A percentile compares a stretch with the other conserved stretches of the same genome.
These are phyloP conservation scores for Biscutella auriculata DNA, from an alignment of 441 rosid genomes.

Conservation along the genomic window DNA sequence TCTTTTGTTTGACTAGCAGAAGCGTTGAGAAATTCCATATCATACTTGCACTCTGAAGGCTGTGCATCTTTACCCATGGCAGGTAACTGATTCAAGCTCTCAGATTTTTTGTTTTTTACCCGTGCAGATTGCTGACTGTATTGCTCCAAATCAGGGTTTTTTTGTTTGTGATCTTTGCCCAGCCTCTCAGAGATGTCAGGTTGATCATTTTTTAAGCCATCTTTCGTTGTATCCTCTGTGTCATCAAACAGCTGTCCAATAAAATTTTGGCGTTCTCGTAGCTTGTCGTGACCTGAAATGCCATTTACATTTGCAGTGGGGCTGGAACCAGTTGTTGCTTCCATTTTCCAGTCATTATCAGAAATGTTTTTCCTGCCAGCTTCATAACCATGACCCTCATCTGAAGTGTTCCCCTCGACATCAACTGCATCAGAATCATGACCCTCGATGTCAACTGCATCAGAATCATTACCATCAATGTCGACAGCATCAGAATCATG, in stretches of 20 bases:
- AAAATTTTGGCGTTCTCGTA: constrained; percentile 47
- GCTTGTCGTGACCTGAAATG: constrained; percentile 31
- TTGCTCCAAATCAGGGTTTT: constrained; percentile 33
- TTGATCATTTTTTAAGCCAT: constrained; percentile 35
- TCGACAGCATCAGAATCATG: constrained; percentile 40
- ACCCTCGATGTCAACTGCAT: constrained; percentile 34
- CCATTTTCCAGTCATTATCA: constrained; percentile 14
- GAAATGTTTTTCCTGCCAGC: not conserved
- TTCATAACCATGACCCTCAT: constrained; percentile 45
- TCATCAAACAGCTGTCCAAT: constrained; percentile 82
- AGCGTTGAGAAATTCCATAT: constrained; percentile 27
- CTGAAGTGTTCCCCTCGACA: constrained; percentile 46
- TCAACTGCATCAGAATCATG: constrained; percentile 39
- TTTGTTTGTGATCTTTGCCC: constrained; percentile 38
- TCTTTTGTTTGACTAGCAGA: constrained; percentile 28
- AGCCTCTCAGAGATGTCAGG: constrained; percentile 40
- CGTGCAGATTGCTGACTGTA: constrained; percentile 34
- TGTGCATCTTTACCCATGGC: constrained; percentile 33
- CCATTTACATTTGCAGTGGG: constrained; percentile 28
- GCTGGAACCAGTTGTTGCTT: constrained; percentile 21
- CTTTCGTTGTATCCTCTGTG: constrained; percentile 34
- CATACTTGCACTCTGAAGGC: constrained; percentile 27
- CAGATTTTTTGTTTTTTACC: constrained; percentile 46
- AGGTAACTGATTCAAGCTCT: constrained; percentile 32
- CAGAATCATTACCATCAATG: constrained; percentile 38